Base-by-base conservation (phyloP, 306 rosid genomes). In the Leucaena leucocephala region DNA sequence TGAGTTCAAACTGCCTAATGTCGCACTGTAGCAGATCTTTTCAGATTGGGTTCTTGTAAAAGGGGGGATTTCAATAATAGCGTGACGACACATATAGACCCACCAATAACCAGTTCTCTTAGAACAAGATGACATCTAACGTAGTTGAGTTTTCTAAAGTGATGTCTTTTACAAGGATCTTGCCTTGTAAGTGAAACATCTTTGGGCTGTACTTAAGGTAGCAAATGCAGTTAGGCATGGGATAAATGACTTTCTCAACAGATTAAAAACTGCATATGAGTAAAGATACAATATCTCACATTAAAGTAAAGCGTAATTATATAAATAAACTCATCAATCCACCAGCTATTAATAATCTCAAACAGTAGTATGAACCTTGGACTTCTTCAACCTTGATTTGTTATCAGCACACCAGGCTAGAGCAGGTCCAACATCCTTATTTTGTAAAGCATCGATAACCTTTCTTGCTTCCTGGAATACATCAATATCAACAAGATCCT, bases 401-500 rank as follows among this genome's bases (percentile, higher is more conserved):
- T 95, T 95, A 42, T 95, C 98, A 3, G 93, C 87, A 76, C 98
- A 95, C 98, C 98, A 95, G 36, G 95, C 85, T 64, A 95, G 86
- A 76, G 94, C 98, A 79, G 98, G 97, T 39, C 92, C 88, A 71
- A 93, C 94, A 80, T 92, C 96, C 91, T 89, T 90, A 74, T 84
- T 92, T 78, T 92, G 92, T 83, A 95, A 89, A 82, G 97, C 94
- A 70, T 91, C 98, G 39, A 88, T 89, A 78, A 92, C 98, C 89
- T 81, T 92, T 85, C 86, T 95, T 49, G 96, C 98, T 85, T 95
- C 98, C 86, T 87, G 94, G 82, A 92, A 95, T 59, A 95, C 96
- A 80, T 92, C 98, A 55, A 91, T 89, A 82, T 92, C 98, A 67
- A 95, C 98, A 70, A 95, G 91, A 84, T 91, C 97, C 98, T 95